These are phyloP conservation scores for Hydnum rufescens DNA, from an alignment of 768 basidiomycete species.

Conservation along the genomic window DNA sequence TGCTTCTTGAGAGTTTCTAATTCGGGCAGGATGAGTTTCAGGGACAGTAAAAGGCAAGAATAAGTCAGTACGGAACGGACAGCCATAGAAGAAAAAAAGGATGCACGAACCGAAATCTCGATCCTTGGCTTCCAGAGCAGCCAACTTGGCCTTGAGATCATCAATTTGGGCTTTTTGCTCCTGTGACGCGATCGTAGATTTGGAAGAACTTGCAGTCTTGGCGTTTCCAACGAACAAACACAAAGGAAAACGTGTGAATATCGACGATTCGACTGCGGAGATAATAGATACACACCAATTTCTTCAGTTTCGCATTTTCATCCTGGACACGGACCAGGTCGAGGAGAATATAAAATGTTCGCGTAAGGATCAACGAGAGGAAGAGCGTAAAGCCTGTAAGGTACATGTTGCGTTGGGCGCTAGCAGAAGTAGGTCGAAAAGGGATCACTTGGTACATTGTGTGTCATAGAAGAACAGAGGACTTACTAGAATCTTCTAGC, in stretches of 20 bases:
- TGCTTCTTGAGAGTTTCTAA: conserved; percentile 69
- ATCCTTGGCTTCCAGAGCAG: conserved; percentile 33
- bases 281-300: conserved; percentile 20
- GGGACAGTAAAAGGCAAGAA: neutral
- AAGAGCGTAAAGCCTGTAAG: conserved; percentile 87
- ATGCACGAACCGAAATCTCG: conserved; percentile 40
- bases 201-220: conserved; percentile 13
- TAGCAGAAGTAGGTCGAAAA: conserved; percentile 15
- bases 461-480: neutral
- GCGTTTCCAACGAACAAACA: too few species aligned
- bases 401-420: conserved; percentile 79
- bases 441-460: conserved; percentile 13
- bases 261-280: conserved; percentile 7
- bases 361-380: conserved; percentile 84
- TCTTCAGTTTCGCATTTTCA: conserved; percentile 67
- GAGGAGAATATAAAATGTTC: conserved; percentile 80
- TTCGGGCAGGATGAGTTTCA: neutral
- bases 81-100: neutral
- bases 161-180: conserved; percentile 36
- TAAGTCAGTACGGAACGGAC: neutral
- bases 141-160: conserved; percentile 48
- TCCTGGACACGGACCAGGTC: conserved; percentile 85
- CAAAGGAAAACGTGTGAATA: conserved; percentile 4
- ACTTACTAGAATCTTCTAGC: conserved; percentile 86
- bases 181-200: neutral